phyloP scores from a whole-genome alignment of 306 rosid genomes.

The Lithocarpus polystachyus region DNA sequence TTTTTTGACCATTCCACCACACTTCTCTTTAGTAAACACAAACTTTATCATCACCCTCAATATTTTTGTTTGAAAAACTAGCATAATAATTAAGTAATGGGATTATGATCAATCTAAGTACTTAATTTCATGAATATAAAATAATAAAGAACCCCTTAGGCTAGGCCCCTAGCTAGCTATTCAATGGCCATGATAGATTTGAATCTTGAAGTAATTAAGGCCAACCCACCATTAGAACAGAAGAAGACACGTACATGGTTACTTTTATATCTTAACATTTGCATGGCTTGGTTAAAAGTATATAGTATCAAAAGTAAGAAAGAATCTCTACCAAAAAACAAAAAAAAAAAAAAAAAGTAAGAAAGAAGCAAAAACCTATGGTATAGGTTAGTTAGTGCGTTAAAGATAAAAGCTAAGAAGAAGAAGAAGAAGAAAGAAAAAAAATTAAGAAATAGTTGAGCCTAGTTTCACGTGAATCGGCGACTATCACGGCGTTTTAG shows the following conservation, averaged over 20 bases:
- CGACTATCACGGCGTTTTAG: slow-evolving; percentile 62
- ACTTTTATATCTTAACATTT: slow-evolving; percentile 1
- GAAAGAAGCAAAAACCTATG: slow-evolving; percentile 9
- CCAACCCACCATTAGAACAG: slow-evolving; percentile 3
- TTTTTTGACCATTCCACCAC: slow-evolving; percentile 57
- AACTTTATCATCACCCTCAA: neutral
- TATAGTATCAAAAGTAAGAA: neutral
- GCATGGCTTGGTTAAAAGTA: slow-evolving; percentile 26
- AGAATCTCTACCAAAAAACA: too few species aligned
- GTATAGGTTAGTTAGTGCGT: slow-evolving; percentile 29
- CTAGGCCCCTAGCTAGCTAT: neutral
- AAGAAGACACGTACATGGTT: neutral
- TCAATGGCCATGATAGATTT: slow-evolving; percentile 15
- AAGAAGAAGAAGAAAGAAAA: neutral
- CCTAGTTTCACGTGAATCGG: slow-evolving; percentile 49
- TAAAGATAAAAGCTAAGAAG: slow-evolving; percentile 23
- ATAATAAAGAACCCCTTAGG: neutral
- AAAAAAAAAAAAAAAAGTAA: too few species aligned
- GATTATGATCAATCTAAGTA: neutral
- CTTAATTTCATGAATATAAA: neutral
- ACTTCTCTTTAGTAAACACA: neutral
- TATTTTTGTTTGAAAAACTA: neutral
- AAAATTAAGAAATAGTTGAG: slow-evolving; percentile 9
- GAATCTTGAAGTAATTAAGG: neutral
- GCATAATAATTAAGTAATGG: neutral